phyloP scores from a whole-genome alignment of 2,329 filamentous ascomycete genomes.

The Cladophialophora exuberans region DNA sequence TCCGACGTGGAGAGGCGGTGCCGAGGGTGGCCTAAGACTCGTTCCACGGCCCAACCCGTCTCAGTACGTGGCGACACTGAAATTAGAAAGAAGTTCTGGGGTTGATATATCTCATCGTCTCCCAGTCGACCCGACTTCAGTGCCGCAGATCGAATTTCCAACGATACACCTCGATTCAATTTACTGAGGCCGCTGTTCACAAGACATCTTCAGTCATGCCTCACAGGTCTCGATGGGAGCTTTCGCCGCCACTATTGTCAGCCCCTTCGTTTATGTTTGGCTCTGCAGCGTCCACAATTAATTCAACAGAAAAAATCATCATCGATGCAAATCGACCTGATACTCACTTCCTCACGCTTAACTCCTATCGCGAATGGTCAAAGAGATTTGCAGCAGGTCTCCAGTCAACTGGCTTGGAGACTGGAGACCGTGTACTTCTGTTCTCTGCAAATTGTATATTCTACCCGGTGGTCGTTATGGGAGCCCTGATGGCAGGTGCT shows the following conservation, averaged over 20 bases:
- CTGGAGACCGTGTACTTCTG: constrained; percentile 58
- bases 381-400: constrained; percentile 70
- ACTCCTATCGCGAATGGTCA: constrained; percentile 69
- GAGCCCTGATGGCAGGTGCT: constrained; percentile 50
- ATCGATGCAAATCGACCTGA: constrained; percentile 70
- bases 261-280: constrained; percentile 55
- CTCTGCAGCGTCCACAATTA: constrained; percentile 52
- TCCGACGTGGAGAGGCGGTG: constrained; percentile 6
- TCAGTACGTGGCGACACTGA: no score
- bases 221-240: constrained; percentile 54
- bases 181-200: not conserved
- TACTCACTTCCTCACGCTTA: constrained; percentile 66
- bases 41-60: not conserved
- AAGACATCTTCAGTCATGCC: constrained; percentile 47
- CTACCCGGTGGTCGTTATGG: constrained; percentile 44
- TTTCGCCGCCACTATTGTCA: constrained; percentile 51
- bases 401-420: constrained; percentile 29
- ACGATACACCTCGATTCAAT: no score
- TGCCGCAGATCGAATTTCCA: no score
- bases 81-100: no score
- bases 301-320: constrained; percentile 52
- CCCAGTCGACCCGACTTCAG: no score
- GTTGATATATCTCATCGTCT: no score
- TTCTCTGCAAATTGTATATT: constrained; percentile 58
- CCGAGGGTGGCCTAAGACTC: not conserved